Base-by-base conservation (phyloP, 768 basidiomycete species). In the Leucocoprinus birnbaumii region DNA sequence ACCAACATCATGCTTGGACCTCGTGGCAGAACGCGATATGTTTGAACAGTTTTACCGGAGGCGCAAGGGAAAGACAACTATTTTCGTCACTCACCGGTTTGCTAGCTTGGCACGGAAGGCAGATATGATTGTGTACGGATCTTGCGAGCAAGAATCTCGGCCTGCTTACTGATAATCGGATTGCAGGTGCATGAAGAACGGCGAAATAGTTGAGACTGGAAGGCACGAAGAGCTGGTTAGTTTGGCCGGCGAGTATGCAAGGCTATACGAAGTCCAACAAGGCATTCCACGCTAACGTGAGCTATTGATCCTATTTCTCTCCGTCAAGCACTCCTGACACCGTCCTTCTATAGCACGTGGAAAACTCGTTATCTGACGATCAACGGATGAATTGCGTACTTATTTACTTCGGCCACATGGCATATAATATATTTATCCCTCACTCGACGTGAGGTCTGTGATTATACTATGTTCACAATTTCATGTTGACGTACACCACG, bases 21-120 rank as follows among this genome's bases (percentile, higher is more conserved):
- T 82, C 9, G 56, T 75, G 22, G 73, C 76, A 0, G 83, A 85
- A 60, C 71, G 65, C 14, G 67, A 73, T 0, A 63, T 84, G 19
- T 69, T 80, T 35, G 57, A 68, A 21, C 63, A 63, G 13, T 68
- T 83, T 52, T 65, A 61, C 11, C 56, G 61, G 1, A 62, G 14
- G 56, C 61, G 1, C 55, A 62, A n/a, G 63, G 74, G 3, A 60
- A 65, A 9, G 78, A 84, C 81, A 0, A 66, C 78, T 59, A 66
- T 85, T 27, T 69, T 81, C 37, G 76, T 81, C 5, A 77, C 76
- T 0, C 80, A 83, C 51, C 70, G 75, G 1, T 74, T 80, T 53
- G 68, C 68, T 1, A 66, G 68, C 31, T 63, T 81, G 21, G 74
- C 70, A 1, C 67, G 70, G 34, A 59, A 72, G 11, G 82, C 80